Conservation (phyloP, 306 rosid genomes). For the Gleditsia sinensis region DNA sequence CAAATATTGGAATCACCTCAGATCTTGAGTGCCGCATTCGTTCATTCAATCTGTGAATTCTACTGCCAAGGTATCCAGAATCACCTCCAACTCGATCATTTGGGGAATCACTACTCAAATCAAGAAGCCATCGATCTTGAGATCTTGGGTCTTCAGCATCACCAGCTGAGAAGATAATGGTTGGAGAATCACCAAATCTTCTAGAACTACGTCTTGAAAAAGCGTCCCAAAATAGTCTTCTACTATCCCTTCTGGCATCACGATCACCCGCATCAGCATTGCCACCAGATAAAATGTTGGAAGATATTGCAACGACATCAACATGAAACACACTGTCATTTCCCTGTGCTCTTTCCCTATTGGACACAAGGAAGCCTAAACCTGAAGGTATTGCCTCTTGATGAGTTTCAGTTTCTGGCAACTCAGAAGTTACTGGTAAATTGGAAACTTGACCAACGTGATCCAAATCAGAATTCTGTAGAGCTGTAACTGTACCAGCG, state of each 20-base stretch:
- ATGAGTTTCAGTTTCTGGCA: slow-evolving; percentile 57
- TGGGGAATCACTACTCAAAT: slow-evolving; percentile 72
- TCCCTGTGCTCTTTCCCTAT: slow-evolving; percentile 66
- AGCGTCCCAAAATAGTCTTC: slow-evolving; percentile 91
- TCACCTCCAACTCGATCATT: slow-evolving; percentile 61
- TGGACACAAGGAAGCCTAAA: slow-evolving; percentile 74
- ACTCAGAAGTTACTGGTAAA: slow-evolving; percentile 49
- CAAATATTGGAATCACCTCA: slow-evolving; percentile 62
- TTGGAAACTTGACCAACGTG: slow-evolving; percentile 53
- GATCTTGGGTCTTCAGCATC: slow-evolving; percentile 66
- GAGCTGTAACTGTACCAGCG: slow-evolving; percentile 32
- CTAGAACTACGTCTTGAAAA: slow-evolving; percentile 86
- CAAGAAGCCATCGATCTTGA: slow-evolving; percentile 90
- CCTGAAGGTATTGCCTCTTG: slow-evolving; percentile 66
- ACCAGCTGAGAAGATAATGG: slow-evolving; percentile 66
- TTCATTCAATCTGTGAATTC: slow-evolving; percentile 70
- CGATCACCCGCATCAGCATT: slow-evolving; percentile 52
- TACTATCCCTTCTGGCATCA: slow-evolving; percentile 77
- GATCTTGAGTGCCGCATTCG: slow-evolving; percentile 75
- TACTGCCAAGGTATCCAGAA: slow-evolving; percentile 60
- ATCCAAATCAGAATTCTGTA: slow-evolving; percentile 40
- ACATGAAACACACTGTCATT: slow-evolving; percentile 71
- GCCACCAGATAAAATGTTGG: slow-evolving; percentile 64
- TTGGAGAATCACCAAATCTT: slow-evolving; percentile 78
- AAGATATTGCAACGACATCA: slow-evolving; percentile 81